phyloP scores from a whole-genome alignment of 768 basidiomycete genomes.

The Mrakia gelida region DNA sequence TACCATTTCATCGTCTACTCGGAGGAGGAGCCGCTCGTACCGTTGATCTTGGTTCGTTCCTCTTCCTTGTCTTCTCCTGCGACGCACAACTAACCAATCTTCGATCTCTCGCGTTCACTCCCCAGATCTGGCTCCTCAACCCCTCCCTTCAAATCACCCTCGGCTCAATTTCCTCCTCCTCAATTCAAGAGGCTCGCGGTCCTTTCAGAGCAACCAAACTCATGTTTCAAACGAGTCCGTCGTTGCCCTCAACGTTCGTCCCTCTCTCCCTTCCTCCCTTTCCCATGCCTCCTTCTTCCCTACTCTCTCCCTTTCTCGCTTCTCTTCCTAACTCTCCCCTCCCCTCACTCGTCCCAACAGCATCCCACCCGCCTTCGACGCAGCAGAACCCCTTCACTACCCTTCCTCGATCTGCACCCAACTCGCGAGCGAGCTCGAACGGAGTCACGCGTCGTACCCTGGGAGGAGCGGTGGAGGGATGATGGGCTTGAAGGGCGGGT shows the following conservation, averaged over 20 bases:
- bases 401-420: conserved; percentile 71
- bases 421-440: conserved; percentile 63
- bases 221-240: background rate
- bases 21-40: conserved; percentile 69
- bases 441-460: conserved; percentile 55
- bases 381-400: conserved; percentile 78
- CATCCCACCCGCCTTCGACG: conserved; percentile 11
- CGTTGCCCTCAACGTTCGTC: background rate
- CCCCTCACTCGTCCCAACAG: background rate
- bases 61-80: background rate
- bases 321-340: too few relatives aligned
- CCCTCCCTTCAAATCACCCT: conserved; percentile 69
- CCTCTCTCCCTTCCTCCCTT: background rate
- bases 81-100: background rate
- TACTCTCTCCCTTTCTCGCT: too few relatives aligned
- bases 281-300: too few relatives aligned
- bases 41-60: conserved; percentile 66
- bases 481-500: conserved; percentile 37
- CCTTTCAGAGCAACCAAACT: conserved; percentile 35
- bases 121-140: conserved; percentile 90
- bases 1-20: conserved; percentile 86
- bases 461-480: conserved; percentile 36
- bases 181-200: conserved; percentile 44
- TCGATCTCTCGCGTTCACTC: background rate
- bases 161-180: conserved; percentile 55